phyloP scores from a whole-genome alignment of 345 rosid genomes.

The Odontarrhena argentea region DNA sequence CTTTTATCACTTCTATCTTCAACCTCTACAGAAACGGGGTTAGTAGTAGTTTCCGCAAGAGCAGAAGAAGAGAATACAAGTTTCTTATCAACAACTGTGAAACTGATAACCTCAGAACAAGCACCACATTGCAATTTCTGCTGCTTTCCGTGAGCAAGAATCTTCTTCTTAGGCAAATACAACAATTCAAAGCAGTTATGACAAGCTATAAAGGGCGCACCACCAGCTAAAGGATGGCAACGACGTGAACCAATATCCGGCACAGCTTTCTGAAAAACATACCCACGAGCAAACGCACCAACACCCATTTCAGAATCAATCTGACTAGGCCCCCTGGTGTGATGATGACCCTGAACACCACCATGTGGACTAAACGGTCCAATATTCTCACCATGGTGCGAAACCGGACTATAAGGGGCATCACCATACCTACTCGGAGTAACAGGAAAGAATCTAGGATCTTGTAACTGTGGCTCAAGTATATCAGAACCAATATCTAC shows the following conservation, averaged over 20 bases:
- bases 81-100: constrained; percentile 46
- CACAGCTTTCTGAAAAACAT: constrained; percentile 37
- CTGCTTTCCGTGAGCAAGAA: constrained; percentile 37
- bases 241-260: constrained; percentile 39
- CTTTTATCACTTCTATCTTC: constrained; percentile 20
- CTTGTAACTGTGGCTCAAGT: constrained; percentile 32
- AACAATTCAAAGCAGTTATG: constrained; percentile 61
- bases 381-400: constrained; percentile 9
- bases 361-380: constrained; percentile 30
- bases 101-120: constrained; percentile 52
- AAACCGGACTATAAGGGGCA: constrained; percentile 26
- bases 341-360: constrained; percentile 31
- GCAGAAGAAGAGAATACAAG: constrained; percentile 46
- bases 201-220: constrained; percentile 70
- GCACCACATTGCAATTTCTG: constrained; percentile 60
- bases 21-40: constrained; percentile 10
- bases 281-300: constrained; percentile 45
- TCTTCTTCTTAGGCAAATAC: constrained; percentile 52
- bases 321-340: constrained; percentile 43
- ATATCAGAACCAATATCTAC: constrained; percentile 42
- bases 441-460: constrained; percentile 38
- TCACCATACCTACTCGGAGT: constrained; percentile 35
- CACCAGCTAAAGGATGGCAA: constrained; percentile 58
- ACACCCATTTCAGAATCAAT: constrained; percentile 38
- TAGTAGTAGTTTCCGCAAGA: constrained; percentile 32